Evolutionary conservation across 1,139 yeast species (phyloP).

Genomic region (Blastobotrys raffinosifermentans): DNA sequence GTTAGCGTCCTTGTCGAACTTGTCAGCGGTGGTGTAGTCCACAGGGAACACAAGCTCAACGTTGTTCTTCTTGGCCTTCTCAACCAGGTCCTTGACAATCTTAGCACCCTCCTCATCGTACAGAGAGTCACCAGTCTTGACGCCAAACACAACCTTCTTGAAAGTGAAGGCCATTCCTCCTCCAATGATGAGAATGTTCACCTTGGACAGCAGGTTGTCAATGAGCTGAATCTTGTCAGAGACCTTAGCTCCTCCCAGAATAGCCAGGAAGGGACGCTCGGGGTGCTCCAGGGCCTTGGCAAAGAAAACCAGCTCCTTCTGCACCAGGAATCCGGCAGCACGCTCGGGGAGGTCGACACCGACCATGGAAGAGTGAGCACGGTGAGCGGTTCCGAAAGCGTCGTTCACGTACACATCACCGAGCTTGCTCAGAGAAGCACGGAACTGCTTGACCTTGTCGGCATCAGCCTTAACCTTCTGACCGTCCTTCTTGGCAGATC

Average conservation of each 20-base stretch:
- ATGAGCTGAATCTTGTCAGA: slow-evolving; percentile 96
- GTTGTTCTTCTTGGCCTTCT: slow-evolving; percentile 89
- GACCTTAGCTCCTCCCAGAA: slow-evolving; percentile 97
- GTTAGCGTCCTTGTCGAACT: slow-evolving; percentile 84
- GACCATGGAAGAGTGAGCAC: slow-evolving; percentile 98
- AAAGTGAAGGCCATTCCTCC: slow-evolving; percentile 99
- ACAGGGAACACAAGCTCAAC: slow-evolving; percentile 89
- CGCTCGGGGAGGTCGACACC: slow-evolving; percentile 89
- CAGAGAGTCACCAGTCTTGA: slow-evolving; percentile 81
- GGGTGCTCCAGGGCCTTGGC: slow-evolving; percentile 98
- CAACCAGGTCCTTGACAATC: slow-evolving; percentile 81
- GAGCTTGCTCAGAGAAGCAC: slow-evolving; percentile 76
- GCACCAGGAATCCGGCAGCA: slow-evolving; percentile 96
- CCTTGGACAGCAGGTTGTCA: slow-evolving; percentile 94
- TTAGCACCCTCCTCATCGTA: slow-evolving; percentile 90
- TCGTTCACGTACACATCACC: slow-evolving; percentile 96
- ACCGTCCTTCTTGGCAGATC: slow-evolving; percentile 84
- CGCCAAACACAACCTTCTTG: slow-evolving; percentile 81
- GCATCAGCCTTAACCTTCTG: slow-evolving; percentile 82
- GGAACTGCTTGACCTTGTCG: slow-evolving; percentile 76
- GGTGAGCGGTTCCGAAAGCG: slow-evolving; percentile 98
- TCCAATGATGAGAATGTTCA: slow-evolving; percentile 84
- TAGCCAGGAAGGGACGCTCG: slow-evolving; percentile 93
- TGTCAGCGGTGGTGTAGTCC: slow-evolving; percentile 91
- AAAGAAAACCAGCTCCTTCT: slow-evolving; percentile 91